Evolutionary conservation across 352 stramenopile genomes (phyloP).

Genomic region (Globisporangium barbulae): DNA sequence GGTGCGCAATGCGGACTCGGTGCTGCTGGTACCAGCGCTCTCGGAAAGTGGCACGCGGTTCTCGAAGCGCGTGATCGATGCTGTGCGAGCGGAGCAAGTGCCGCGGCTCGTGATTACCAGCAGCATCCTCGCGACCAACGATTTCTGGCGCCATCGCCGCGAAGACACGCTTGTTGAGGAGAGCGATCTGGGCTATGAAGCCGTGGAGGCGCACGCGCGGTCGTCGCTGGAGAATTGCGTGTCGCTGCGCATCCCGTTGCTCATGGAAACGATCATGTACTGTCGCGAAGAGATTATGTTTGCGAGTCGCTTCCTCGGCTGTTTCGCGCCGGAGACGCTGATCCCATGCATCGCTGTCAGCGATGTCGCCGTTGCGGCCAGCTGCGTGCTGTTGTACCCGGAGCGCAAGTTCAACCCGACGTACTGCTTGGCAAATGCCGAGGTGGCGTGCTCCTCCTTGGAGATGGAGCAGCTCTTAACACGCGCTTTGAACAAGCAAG

Average conservation of each 20-base stretch:
- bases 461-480: constrained; percentile 42
- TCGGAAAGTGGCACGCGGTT: constrained; percentile 58
- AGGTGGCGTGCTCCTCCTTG: constrained; percentile 38
- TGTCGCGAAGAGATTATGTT: constrained; percentile 76
- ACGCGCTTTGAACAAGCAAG: constrained; percentile 30
- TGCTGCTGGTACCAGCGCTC: constrained; percentile 61
- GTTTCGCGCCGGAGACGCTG: constrained; percentile 37
- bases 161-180: constrained; percentile 12
- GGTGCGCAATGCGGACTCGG: constrained; percentile 63
- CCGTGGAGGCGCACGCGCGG: constrained; percentile 63
- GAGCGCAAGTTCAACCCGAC: constrained; percentile 46
- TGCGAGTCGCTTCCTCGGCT: constrained; percentile 53
- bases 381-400: constrained; percentile 41
- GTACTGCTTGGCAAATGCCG: constrained; percentile 49
- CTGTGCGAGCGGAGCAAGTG: constrained; percentile 38
- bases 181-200: constrained; percentile 50
- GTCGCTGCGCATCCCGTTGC: constrained; percentile 55
- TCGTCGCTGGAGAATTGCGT: constrained; percentile 42
- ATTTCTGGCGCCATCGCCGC: constrained; percentile 22
- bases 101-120: constrained; percentile 60
- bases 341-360: constrained; percentile 66
- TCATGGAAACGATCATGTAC: constrained; percentile 78
- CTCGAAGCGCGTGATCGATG: constrained; percentile 67
- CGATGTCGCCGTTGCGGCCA: constrained; percentile 56
- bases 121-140: constrained; percentile 51